Base-by-base conservation (phyloP, 2,329 filamentous ascomycete species). In the Venturia asperata region DNA sequence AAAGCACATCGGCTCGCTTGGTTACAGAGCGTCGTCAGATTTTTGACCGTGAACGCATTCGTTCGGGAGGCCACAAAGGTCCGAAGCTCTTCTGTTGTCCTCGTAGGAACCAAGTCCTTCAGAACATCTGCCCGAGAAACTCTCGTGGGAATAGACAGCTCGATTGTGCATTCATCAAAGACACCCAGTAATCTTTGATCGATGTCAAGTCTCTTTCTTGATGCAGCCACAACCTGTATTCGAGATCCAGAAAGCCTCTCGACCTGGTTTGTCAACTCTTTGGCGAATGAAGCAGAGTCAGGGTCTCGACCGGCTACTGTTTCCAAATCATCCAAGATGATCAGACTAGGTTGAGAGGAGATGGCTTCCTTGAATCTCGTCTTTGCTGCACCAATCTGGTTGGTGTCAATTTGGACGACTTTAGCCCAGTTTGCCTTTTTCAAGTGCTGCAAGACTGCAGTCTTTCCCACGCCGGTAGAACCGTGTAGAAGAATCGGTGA, bases 41-140 rank as follows among this genome's bases (percentile, higher is more conserved):
- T 92, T 1, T 84, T 83, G 5, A 89, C 89, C 41, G 91, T 95
- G 74, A 91, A 97, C 4, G 92, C 93, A 71, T 97, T 92, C 0
- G 92, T 95, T 65, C 86, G 85, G 67, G 89, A 84, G 52, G 88
- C 88, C 55, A 96, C 77, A 21, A 81, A 77, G 4, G 81, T 77
- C 21, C 91, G 76, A 11, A 85, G 77, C 1, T 77, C 76, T 3
- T 87, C 80, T 5, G 78, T 10, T 78, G 81, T n/a, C 73, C 77
- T 58, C 84, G 77, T 37, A 73, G 77, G 17, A 78, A 78, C 66
- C 72, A 89, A 79, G 7, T 84, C 84, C 39, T 84, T 82, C 27
- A 97, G 76, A 15, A 97, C 96, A 39, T 91, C 86, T 61, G 85
- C 83, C 47, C 93, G 84, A 64, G 89, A 85, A 9, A 79, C 74